phyloP scores from a whole-genome alignment of 2,329 filamentous ascomycete genomes.

The Cladosporium sp. region DNA sequence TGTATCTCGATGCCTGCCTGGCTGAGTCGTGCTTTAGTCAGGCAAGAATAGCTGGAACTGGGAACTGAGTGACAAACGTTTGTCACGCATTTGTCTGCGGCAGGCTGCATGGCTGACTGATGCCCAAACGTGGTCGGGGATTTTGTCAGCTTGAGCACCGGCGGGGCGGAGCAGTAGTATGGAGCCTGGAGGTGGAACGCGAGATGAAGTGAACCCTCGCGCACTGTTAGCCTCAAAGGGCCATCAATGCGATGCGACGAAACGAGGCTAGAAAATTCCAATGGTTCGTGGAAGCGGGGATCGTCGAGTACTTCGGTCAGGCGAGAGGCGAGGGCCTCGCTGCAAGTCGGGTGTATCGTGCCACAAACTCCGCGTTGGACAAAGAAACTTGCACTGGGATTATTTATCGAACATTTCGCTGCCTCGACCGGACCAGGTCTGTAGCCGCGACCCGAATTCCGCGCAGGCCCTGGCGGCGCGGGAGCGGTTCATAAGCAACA shows the following conservation, averaged over 20 bases:
- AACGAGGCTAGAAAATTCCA: too few relatives aligned
- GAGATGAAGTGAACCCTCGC: too few relatives aligned
- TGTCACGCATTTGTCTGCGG: neutral
- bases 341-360: neutral
- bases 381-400: neutral
- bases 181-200: too few relatives aligned
- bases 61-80: neutral
- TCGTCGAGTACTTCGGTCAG: too few relatives aligned
- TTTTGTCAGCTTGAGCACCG: neutral
- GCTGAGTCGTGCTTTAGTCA: neutral
- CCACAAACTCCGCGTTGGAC: neutral
- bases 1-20: neutral
- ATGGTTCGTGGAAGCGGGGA: too few relatives aligned
- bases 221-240: too few relatives aligned
- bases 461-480: neutral
- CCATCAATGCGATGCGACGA: too few relatives aligned
- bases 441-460: too few relatives aligned
- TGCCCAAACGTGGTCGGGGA: neutral
- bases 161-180: too few relatives aligned
- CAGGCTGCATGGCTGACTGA: neutral
- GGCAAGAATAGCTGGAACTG: neutral
- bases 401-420: neutral
- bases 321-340: neutral
- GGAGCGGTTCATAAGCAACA: neutral
- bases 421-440: too few relatives aligned